Evolutionary conservation across 768 basidiomycete genomes (phyloP).

Genomic region (Pisolithus albus): DNA sequence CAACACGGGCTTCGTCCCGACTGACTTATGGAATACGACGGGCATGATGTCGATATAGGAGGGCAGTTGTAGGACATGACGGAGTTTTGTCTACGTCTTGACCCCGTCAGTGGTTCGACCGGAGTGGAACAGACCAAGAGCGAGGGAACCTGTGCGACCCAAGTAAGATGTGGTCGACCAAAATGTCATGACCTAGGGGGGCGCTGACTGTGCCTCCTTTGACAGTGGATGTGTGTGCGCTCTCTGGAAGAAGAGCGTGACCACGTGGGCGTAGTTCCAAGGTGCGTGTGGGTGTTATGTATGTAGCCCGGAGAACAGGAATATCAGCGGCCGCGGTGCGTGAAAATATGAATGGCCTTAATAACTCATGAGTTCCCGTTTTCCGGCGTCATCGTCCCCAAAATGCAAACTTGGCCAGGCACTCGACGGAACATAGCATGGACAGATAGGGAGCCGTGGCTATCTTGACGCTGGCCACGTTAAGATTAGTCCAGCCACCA

Average conservation of each 20-base stretch:
- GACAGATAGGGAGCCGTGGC: no score
- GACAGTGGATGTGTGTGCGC: neutral
- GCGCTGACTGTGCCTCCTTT: neutral
- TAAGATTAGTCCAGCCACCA: no score
- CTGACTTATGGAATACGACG: neutral
- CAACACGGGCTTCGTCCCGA: constrained; percentile 10
- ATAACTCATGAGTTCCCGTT: neutral
- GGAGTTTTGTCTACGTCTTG: no score
- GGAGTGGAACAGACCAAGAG: neutral
- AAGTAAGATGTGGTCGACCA: neutral
- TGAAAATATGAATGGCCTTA: neutral
- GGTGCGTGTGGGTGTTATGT: neutral
- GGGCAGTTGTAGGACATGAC: neutral
- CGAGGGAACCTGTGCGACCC: neutral
- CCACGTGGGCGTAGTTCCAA: neutral
- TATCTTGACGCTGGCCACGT: no score
- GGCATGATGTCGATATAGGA: neutral
- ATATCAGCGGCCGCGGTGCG: neutral
- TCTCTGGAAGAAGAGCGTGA: neutral
- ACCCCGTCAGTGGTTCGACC: neutral
- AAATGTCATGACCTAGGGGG: neutral
- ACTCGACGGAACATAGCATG: no score
- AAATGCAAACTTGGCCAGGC: no score
- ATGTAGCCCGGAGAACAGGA: neutral
- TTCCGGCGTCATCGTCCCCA: neutral